These are phyloP conservation scores for Hyaloscypha finlandica DNA, from an alignment of 495 filamentous ascomycete genomes.

Conservation along the genomic window DNA sequence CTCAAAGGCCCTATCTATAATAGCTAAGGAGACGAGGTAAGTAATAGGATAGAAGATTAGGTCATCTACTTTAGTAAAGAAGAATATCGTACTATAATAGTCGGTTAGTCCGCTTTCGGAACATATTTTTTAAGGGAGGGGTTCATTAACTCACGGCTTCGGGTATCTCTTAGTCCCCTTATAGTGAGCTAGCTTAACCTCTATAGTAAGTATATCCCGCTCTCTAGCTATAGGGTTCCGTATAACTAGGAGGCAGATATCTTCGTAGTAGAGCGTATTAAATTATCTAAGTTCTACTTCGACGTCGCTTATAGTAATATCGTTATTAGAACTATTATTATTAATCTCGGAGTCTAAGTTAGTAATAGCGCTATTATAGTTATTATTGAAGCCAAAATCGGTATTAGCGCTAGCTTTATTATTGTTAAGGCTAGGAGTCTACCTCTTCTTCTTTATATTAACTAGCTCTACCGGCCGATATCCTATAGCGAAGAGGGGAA, in stretches of 20 bases:
- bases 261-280: constrained; percentile 36
- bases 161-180: constrained; percentile 31
- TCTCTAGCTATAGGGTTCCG: constrained; percentile 16
- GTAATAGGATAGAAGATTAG: constrained; percentile 31
- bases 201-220: constrained; percentile 30
- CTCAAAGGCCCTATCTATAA: constrained; percentile 30
- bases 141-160: constrained; percentile 31
- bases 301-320: constrained; percentile 18
- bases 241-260: constrained; percentile 25
- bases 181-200: constrained; percentile 32
- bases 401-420: constrained; percentile 13
- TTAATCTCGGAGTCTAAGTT: constrained; percentile 18
- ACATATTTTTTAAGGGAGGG: not conserved
- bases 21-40: constrained; percentile 25
- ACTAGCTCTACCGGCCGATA: constrained; percentile 27
- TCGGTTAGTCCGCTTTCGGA: constrained; percentile 4
- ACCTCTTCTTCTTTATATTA: constrained; percentile 16
- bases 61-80: constrained; percentile 28
- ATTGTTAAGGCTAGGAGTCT: constrained; percentile 8
- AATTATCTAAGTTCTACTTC: constrained; percentile 18
- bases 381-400: constrained; percentile 10
- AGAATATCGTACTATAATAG: constrained; percentile 31
- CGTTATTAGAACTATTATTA: constrained; percentile 9
- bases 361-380: constrained; percentile 2
- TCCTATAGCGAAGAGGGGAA: constrained; percentile 24